Base-by-base conservation (phyloP, 371 early-diverging fungal genomes). In the Apophysomyces trapeziformis region DNA sequence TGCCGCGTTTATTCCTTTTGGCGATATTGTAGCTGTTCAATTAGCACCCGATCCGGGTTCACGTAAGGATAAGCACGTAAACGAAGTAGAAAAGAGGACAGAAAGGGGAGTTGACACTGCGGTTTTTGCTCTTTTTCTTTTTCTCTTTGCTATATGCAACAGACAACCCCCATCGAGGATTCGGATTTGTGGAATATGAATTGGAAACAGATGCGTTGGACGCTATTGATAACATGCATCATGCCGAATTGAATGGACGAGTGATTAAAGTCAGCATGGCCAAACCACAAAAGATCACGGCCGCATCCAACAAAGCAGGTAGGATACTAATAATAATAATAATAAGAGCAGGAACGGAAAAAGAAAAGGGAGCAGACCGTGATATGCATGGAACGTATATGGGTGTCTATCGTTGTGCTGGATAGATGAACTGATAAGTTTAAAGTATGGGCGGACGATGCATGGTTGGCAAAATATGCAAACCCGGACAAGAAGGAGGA, bases 171-270 rank as follows among this genome's bases (percentile, higher is more conserved):
- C 96, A 97, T 73, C 86, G 94, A 50, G 98, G 98, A 0, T 97
- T 95, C 76, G 98, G 95, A 9, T 97, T 99, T 77, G 86, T 99
- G 9, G 96, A 97, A 76, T 99, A 89, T 69, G 98, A 97, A 73
- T 73, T 83, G 16, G 73, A 87, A 8, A 89, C 85, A 36, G 98
- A 99, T 79, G 95, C 96, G 5, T 56, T 73, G 38, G 96, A 91
- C 18, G 98, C 99, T 26, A 87, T 94, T 44, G 95, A 96, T 71
- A 99, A 99, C 80, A 94, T 98, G 96, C 86, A 98, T 70, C 72
- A 89, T 32, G 82, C 93, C 36, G 98, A 97, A 78, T 73, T 99
- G 26, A 88, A 85, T 71, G 98, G 98, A 8, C 87, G 86, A 59
- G 93, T 95, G 3, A 91, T 99, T 71, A 92, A 93, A 61, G 96